These are phyloP conservation scores for Elongisporangium undulatum DNA, from an alignment of 352 stramenopile species.

Conservation along the genomic window DNA sequence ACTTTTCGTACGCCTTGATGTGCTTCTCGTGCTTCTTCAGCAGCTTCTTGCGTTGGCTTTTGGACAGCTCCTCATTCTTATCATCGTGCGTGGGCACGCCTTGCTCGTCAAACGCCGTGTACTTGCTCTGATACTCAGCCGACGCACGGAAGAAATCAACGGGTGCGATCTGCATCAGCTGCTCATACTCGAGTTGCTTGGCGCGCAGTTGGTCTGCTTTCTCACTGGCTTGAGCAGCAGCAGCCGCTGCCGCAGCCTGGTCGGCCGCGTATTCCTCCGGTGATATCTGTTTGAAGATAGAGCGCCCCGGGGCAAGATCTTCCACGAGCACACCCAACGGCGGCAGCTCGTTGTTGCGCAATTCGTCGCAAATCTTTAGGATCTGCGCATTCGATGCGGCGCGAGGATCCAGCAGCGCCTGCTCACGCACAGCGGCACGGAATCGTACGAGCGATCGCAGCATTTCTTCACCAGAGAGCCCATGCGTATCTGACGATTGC, in stretches of 20 bases:
- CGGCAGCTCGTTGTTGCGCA: constrained; percentile 56
- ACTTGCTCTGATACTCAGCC: constrained; percentile 43
- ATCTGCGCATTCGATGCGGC: constrained; percentile 34
- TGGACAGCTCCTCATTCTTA: constrained; percentile 32
- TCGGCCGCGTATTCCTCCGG: constrained; percentile 21
- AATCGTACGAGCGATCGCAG: constrained; percentile 55
- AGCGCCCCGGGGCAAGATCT: constrained; percentile 55
- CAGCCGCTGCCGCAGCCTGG: constrained; percentile 9
- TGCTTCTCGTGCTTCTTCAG: constrained; percentile 70
- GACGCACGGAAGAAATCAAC: constrained; percentile 41
- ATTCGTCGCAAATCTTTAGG: constrained; percentile 50
- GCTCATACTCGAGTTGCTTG: constrained; percentile 59
- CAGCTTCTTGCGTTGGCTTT: constrained; percentile 78
- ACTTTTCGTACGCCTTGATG: constrained; percentile 59
- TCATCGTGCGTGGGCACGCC: constrained; percentile 50
- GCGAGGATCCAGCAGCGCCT: constrained; percentile 46
- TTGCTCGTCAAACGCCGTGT: constrained; percentile 44
- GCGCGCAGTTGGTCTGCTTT: constrained; percentile 9
- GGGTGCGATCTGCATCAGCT: constrained; percentile 63
- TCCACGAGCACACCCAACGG: constrained; percentile 61
- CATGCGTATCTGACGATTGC: neutral
- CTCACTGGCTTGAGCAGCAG: constrained; percentile 1
- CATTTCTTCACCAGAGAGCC: constrained; percentile 23
- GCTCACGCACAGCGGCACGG: constrained; percentile 49
- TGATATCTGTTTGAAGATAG: constrained; percentile 55